A percentile compares a stretch with the other conserved stretches of the same genome.
phyloP scores from a whole-genome alignment of 139 green algal genomes.

The Nannochloris sp. region DNA sequence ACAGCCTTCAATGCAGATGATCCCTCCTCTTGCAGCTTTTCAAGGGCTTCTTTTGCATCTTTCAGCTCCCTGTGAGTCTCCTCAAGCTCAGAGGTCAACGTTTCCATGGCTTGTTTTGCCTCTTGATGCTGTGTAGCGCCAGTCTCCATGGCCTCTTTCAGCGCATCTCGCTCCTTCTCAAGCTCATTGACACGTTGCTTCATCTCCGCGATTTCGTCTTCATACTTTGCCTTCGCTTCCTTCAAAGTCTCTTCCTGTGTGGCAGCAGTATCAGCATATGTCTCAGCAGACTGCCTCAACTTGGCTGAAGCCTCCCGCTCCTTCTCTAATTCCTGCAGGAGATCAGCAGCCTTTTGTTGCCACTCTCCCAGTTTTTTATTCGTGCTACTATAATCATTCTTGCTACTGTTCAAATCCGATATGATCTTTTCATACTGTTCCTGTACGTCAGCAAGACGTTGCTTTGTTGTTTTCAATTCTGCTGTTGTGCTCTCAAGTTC shows the following conservation, averaged over 20 bases:
- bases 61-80: neutral
- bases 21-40: neutral
- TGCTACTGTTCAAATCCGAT: conserved; percentile 14
- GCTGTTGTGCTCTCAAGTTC: neutral
- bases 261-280: neutral
- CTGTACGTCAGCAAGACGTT: neutral
- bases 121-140: conserved; percentile 24
- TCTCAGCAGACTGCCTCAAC: conserved; percentile 2
- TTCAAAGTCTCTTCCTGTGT: conserved; percentile 4
- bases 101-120: conserved; percentile 26
- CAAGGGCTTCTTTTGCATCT: neutral
- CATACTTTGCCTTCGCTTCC: neutral
- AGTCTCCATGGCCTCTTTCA: conserved; percentile 37
- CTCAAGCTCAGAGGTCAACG: conserved; percentile 15
- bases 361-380: conserved; percentile 26
- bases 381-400: conserved; percentile 18
- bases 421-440: conserved; percentile 1
- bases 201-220: conserved; percentile 6
- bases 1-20: neutral
- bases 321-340: conserved; percentile 27
- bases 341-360: conserved; percentile 23
- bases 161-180: conserved; percentile 21
- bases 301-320: conserved; percentile 5
- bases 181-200: conserved; percentile 14
- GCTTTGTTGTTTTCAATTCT: neutral